Conservation (phyloP, 495 filamentous ascomycete genomes). For the Hypoxylon trugodes region DNA sequence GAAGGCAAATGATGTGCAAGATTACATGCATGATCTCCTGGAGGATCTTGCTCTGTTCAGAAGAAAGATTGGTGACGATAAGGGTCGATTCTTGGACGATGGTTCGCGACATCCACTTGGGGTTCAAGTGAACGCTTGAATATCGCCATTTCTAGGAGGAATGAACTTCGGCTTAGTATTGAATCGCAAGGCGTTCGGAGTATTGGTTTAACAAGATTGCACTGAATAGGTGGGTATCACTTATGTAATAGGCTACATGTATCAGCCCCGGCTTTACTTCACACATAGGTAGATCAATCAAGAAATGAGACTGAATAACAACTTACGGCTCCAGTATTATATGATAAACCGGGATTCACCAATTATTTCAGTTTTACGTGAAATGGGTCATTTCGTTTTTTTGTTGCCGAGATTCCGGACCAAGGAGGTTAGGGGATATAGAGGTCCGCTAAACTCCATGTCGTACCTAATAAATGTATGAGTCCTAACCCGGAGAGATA, state of each 20-base stretch:
- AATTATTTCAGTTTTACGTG: too few species aligned
- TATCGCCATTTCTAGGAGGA: too few species aligned
- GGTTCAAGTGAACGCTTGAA: slow-evolving; percentile 37
- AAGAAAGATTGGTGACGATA: slow-evolving; percentile 83
- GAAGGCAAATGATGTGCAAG: slow-evolving; percentile 65
- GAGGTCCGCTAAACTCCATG: slow-evolving; percentile 69
- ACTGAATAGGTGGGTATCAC: background rate
- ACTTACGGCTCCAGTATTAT: slow-evolving; percentile 1
- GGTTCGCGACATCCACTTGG: slow-evolving; percentile 41
- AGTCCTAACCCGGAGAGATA: background rate
- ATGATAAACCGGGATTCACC: too few species aligned
- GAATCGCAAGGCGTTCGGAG: background rate
- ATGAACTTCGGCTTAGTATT: too few species aligned
- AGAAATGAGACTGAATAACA: too few species aligned
- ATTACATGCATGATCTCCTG: slow-evolving; percentile 73
- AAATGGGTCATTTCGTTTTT: slow-evolving; percentile 15
- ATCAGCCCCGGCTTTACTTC: background rate
- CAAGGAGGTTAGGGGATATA: slow-evolving; percentile 65
- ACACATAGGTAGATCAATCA: background rate
- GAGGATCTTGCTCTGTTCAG: slow-evolving; percentile 83
- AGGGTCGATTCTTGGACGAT: slow-evolving; percentile 58
- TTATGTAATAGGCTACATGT: background rate
- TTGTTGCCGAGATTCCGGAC: slow-evolving; percentile 50
- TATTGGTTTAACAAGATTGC: slow-evolving; percentile 3
- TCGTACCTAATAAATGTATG: slow-evolving; percentile 63